Evolutionary conservation across 108 stramenopile species (phyloP).

Genomic region (Epipyxis sp.): DNA sequence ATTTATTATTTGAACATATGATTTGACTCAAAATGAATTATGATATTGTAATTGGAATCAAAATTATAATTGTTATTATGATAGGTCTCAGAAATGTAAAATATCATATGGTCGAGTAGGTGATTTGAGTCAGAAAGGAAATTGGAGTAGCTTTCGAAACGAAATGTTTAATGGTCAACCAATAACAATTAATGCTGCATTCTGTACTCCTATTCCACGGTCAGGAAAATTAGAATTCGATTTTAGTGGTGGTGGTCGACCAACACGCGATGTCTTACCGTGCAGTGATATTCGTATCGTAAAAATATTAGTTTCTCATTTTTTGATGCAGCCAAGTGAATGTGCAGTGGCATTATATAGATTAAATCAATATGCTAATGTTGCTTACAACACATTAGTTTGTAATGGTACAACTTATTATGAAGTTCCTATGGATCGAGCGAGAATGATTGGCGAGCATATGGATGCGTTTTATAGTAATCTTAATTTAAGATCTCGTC

Average conservation of each 20-base stretch:
- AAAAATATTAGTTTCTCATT: background rate
- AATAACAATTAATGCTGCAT: background rate
- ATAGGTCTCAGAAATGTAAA: background rate
- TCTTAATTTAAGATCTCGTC: background rate
- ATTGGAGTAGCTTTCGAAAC: constrained; percentile 22
- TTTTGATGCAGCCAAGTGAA: background rate
- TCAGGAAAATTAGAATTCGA: constrained; percentile 19
- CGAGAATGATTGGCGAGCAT: background rate
- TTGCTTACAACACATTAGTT: background rate
- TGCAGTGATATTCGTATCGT: background rate
- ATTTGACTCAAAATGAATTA: no score
- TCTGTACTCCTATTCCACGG: constrained; percentile 14
- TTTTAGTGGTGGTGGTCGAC: background rate
- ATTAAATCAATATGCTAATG: background rate
- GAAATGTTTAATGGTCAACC: constrained; percentile 2
- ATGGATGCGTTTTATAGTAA: background rate
- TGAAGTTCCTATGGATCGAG: background rate
- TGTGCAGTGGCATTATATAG: background rate
- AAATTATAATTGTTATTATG: no score
- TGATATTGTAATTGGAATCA: no score
- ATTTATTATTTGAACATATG: no score
- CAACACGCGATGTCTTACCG: background rate
- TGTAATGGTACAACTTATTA: background rate
- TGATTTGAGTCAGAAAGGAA: background rate
- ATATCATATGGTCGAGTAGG: background rate